Evolutionary conservation across 1,284 basidiomycete genomes (phyloP).

Genomic region (Flammula alnicola): DNA sequence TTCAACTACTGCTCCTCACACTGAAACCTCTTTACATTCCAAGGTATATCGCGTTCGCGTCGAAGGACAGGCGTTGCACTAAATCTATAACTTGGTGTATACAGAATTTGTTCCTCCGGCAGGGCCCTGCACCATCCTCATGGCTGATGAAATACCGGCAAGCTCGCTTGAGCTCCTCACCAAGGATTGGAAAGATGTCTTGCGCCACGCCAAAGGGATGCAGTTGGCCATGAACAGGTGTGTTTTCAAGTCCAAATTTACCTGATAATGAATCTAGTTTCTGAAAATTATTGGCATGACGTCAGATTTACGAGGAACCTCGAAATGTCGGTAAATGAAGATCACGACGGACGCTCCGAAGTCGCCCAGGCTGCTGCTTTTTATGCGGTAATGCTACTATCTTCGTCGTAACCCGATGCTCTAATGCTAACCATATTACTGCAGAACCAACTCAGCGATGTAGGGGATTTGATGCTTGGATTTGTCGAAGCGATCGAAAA

Average conservation of each 20-base stretch:
- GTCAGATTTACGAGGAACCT: slow-evolving; percentile 2
- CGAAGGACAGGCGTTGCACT: too few species aligned
- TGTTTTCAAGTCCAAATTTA: not conserved
- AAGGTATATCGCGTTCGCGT: too few species aligned
- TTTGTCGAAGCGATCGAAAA: not conserved
- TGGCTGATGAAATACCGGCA: not conserved
- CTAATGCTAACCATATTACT: not conserved
- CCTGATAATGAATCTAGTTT: too few species aligned
- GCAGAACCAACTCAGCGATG: not conserved
- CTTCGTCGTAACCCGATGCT: not conserved
- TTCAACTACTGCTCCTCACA: too few species aligned
- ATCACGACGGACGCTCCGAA: not conserved
- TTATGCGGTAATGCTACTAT: not conserved
- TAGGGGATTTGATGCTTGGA: not conserved
- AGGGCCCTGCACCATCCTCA: too few species aligned
- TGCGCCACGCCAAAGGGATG: slow-evolving; percentile 6
- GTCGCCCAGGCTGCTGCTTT: slow-evolving; percentile 1
- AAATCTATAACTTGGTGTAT: too few species aligned
- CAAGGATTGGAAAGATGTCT: slow-evolving; percentile 6
- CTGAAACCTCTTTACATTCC: too few species aligned
- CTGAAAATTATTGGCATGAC: too few species aligned
- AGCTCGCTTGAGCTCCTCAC: not conserved
- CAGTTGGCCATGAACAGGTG: slow-evolving; percentile 7
- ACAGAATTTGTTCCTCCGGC: too few species aligned
- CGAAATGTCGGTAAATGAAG: slow-evolving; percentile 2